These are phyloP conservation scores for Xylaria acuta DNA, from an alignment of 495 filamentous ascomycete species.

Conservation along the genomic window DNA sequence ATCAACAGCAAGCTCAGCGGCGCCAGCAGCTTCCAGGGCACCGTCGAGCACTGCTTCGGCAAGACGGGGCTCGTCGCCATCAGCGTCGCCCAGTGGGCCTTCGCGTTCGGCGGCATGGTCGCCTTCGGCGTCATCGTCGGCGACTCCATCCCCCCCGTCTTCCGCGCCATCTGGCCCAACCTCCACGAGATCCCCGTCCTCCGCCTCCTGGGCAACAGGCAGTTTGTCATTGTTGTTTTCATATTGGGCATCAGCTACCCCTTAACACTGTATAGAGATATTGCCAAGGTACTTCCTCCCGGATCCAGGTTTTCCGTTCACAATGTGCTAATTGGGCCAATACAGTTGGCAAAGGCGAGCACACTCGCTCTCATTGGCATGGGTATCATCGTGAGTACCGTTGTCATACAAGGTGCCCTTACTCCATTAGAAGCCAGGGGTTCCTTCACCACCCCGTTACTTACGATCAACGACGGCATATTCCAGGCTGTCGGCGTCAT, in stretches of 20 bases:
- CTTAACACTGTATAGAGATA: constrained; percentile 90
- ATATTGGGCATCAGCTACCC: constrained; percentile 89
- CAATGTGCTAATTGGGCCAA: neutral
- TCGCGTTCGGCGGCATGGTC: constrained; percentile 98
- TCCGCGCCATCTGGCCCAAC: constrained; percentile 80
- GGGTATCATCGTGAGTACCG: constrained; percentile 83
- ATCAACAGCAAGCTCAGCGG: constrained; percentile 95
- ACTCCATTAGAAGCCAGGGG: constrained; percentile 75
- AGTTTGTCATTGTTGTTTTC: constrained; percentile 84
- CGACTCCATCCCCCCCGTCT: constrained; percentile 90
- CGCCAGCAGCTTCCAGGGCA: constrained; percentile 90
- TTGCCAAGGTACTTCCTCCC: constrained; percentile 77
- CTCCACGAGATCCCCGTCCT: constrained; percentile 75
- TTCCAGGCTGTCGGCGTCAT: constrained; percentile 98
- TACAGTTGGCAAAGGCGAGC: constrained; percentile 90
- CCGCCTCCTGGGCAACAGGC: constrained; percentile 79
- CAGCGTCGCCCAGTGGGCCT: constrained; percentile 91
- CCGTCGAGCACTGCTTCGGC: constrained; percentile 93
- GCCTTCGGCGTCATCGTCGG: constrained; percentile 98
- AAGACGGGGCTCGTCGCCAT: constrained; percentile 87
- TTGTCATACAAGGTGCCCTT: constrained; percentile 82
- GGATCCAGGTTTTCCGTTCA: neutral
- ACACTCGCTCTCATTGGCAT: constrained; percentile 91
- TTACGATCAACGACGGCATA: constrained; percentile 82
- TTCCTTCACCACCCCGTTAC: constrained; percentile 64